phyloP scores from a whole-genome alignment of 2,329 filamentous ascomycete species.

The Phoma sp. region DNA sequence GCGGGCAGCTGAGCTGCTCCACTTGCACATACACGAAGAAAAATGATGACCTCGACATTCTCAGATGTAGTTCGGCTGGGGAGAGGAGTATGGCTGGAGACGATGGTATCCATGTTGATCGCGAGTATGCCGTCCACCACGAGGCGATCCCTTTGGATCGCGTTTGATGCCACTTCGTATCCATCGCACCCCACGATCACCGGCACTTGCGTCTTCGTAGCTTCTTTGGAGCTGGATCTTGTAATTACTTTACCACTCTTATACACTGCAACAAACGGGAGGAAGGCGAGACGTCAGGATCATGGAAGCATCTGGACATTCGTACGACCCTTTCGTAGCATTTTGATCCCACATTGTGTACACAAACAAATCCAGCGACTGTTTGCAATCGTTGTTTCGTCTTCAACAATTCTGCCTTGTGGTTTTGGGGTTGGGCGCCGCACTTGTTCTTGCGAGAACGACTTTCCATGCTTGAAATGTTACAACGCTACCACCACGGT shows the following conservation, averaged over 20 bases:
- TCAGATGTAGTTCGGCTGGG: constrained; percentile 10
- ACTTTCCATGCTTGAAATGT: neutral
- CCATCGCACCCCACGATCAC: neutral
- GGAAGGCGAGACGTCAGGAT: neutral
- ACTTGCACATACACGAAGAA: constrained; percentile 25
- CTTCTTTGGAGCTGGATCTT: neutral
- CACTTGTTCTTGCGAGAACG: neutral
- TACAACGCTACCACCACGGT: constrained; percentile 6
- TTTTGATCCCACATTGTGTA: neutral
- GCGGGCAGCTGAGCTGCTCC: constrained; percentile 23
- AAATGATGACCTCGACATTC: constrained; percentile 25
- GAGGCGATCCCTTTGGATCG: constrained; percentile 18
- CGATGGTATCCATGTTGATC: constrained; percentile 30
- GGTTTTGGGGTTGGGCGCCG: no score
- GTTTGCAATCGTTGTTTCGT: neutral
- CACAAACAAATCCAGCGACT: neutral
- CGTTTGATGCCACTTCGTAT: neutral
- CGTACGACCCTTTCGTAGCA: neutral
- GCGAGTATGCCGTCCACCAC: constrained; percentile 32
- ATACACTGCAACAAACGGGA: neutral
- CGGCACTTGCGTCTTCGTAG: neutral
- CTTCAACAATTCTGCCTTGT: no score
- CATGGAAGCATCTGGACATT: neutral
- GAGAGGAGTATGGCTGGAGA: constrained; percentile 14
- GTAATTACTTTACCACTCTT: neutral